These are phyloP conservation scores for Gymnopilus junonius DNA, from an alignment of 768 basidiomycete genomes.

Conservation along the genomic window DNA sequence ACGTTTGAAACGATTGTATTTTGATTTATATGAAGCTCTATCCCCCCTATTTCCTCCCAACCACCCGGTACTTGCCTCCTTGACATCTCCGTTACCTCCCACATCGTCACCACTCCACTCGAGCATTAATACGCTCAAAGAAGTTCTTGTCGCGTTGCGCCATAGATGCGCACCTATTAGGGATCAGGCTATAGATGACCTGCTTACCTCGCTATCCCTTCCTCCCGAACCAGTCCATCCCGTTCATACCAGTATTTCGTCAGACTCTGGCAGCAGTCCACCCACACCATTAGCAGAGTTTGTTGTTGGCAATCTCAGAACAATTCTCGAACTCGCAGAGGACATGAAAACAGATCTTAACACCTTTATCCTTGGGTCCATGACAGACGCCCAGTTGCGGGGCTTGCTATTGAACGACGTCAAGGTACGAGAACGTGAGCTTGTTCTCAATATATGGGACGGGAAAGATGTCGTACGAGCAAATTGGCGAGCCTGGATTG, in stretches of 20 bases:
- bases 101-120: slow-evolving; percentile 71
- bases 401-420: slow-evolving; percentile 57
- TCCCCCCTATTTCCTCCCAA: slow-evolving; percentile 60
- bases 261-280: not conserved
- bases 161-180: slow-evolving; percentile 71
- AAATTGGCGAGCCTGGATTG: slow-evolving; percentile 39
- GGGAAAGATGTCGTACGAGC: slow-evolving; percentile 33
- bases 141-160: slow-evolving; percentile 54
- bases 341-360: slow-evolving; percentile 75
- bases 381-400: slow-evolving; percentile 65
- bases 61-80: slow-evolving; percentile 52
- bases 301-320: slow-evolving; percentile 50
- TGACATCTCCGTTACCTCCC: slow-evolving; percentile 66
- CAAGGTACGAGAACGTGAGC: slow-evolving; percentile 53
- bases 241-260: not conserved
- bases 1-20: slow-evolving; percentile 59
- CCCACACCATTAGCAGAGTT: slow-evolving; percentile 45
- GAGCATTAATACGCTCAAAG: slow-evolving; percentile 54
- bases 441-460: slow-evolving; percentile 57
- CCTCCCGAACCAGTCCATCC: slow-evolving; percentile 2
- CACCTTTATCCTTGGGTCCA: slow-evolving; percentile 63
- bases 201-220: slow-evolving; percentile 41
- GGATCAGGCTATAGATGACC: slow-evolving; percentile 54
- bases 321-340: slow-evolving; percentile 55
- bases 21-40: slow-evolving; percentile 55